Conservation (phyloP, 805 yeast genomes). For the Priceomyces carsonii region DNA sequence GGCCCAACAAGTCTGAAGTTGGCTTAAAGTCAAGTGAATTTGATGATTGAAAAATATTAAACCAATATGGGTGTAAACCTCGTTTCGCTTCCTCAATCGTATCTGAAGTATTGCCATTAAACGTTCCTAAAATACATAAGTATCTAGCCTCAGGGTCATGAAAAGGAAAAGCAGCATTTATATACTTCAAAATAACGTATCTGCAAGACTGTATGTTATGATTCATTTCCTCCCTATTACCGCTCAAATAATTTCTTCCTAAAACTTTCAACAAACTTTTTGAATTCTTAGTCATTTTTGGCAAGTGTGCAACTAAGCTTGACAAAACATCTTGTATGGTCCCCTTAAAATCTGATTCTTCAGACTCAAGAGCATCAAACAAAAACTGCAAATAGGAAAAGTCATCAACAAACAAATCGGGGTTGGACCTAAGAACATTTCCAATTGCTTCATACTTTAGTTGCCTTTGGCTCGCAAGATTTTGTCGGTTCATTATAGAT, state of each 20-base stretch:
- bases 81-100: conserved; percentile 75
- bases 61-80: conserved; percentile 87
- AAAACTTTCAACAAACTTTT: conserved; percentile 42
- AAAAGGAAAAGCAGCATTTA: conserved; percentile 66
- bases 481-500: conserved; percentile 7
- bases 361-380: conserved; percentile 68
- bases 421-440: conserved; percentile 52
- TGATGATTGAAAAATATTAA: conserved; percentile 50
- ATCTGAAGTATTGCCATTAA: conserved; percentile 61
- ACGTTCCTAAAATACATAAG: conserved; percentile 66
- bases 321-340: conserved; percentile 74
- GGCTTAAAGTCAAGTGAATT: conserved; percentile 44
- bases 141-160: conserved; percentile 65
- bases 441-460: conserved; percentile 81
- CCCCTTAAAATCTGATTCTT: conserved; percentile 58
- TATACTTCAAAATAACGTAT: conserved; percentile 63
- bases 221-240: conserved; percentile 5
- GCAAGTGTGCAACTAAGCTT: conserved; percentile 52
- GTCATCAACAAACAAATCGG: conserved; percentile 42
- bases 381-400: conserved; percentile 61
- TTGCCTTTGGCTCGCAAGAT: conserved; percentile 49
- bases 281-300: conserved; percentile 35
- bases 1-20: conserved; percentile 46
- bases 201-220: conserved; percentile 50
- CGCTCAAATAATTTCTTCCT: conserved; percentile 33